phyloP scores from a whole-genome alignment of 441 rosid species.

The Populus tomentosa region DNA sequence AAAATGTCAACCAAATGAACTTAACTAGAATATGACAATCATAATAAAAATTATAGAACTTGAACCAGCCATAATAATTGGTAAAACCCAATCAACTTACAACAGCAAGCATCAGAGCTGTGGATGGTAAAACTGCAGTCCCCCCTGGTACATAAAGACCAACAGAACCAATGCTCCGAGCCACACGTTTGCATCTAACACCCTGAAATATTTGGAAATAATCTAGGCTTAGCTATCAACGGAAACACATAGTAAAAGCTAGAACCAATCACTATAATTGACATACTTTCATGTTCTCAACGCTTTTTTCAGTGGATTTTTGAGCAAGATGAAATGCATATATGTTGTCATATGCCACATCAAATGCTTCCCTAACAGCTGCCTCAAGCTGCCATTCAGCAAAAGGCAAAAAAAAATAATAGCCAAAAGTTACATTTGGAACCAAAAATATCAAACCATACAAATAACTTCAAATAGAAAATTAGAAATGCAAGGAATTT shows the following conservation, averaged over 20 bases:
- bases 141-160: slow-evolving; percentile 98
- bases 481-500: not conserved
- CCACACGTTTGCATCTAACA: slow-evolving; percentile 86
- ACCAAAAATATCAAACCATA: not conserved
- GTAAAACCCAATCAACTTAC: slow-evolving; percentile 41
- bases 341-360: slow-evolving; percentile 86
- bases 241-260: not conserved
- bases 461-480: not conserved
- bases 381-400: slow-evolving; percentile 56
- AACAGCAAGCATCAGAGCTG: slow-evolving; percentile 88
- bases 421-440: not conserved
- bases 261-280: not conserved
- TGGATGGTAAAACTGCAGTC: slow-evolving; percentile 91
- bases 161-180: slow-evolving; percentile 81
- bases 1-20: slow-evolving; percentile 15
- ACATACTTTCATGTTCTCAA: slow-evolving; percentile 84
- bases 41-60: not conserved
- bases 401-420: not conserved
- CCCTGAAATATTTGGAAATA: slow-evolving; percentile 43
- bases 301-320: slow-evolving; percentile 51
- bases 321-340: slow-evolving; percentile 84
- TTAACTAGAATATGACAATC: not conserved
- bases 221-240: not conserved
- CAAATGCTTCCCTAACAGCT: slow-evolving; percentile 62
- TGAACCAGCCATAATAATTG: slow-evolving; percentile 2